Evolutionary conservation across 2,329 filamentous ascomycete species (phyloP).

Genomic region (Apiospora sp.): DNA sequence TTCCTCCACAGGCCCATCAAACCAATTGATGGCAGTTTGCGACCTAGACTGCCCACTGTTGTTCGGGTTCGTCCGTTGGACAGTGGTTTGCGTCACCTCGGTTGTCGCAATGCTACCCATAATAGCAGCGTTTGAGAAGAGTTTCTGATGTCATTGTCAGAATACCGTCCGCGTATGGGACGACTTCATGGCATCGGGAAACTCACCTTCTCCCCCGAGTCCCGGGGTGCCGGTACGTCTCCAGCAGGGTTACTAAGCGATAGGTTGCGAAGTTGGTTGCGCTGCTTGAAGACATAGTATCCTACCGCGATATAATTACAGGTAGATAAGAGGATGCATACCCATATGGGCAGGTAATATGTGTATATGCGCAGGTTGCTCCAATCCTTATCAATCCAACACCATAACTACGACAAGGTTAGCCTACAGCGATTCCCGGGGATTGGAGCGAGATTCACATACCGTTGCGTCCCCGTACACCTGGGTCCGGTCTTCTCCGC

Average conservation of each 20-base stretch:
- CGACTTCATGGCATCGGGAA: background rate
- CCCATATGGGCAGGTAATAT: slow-evolving; percentile 69
- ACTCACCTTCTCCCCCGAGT: slow-evolving; percentile 44
- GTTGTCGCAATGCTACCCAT: slow-evolving; percentile 43
- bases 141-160: slow-evolving; percentile 33
- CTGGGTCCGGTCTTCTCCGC: slow-evolving; percentile 44
- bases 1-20: slow-evolving; percentile 39
- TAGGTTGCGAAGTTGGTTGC: slow-evolving; percentile 59
- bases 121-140: slow-evolving; percentile 41
- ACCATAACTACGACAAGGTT: slow-evolving; percentile 59
- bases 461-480: slow-evolving; percentile 67
- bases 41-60: background rate
- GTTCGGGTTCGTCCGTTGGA: slow-evolving; percentile 36
- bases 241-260: slow-evolving; percentile 52
- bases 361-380: slow-evolving; percentile 65
- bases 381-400: slow-evolving; percentile 65
- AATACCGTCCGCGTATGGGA: background rate
- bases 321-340: slow-evolving; percentile 63
- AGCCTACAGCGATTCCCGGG: background rate
- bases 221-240: slow-evolving; percentile 35
- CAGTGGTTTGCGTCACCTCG: slow-evolving; percentile 41
- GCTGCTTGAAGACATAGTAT: slow-evolving; percentile 65
- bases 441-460: slow-evolving; percentile 34
- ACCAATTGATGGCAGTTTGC: slow-evolving; percentile 35
- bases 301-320: slow-evolving; percentile 65